Base-by-base conservation (phyloP, 345 rosid genomes). In the Euclidium syriacum region DNA sequence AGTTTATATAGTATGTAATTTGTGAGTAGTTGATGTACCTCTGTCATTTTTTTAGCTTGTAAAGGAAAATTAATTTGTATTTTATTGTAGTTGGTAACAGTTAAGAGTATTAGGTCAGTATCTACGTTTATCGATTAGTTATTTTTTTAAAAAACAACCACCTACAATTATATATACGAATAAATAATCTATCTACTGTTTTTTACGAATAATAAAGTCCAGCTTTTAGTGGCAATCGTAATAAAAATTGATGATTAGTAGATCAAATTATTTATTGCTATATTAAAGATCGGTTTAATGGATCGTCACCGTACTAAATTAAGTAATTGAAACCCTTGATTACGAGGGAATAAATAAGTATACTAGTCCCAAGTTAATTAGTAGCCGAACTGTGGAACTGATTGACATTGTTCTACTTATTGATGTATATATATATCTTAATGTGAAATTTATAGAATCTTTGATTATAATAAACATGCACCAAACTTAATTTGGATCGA, bases 71-170 rank as follows among this genome's bases (percentile, higher is more conserved):
- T 54, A n/a, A 54, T 54, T 38, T 7, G 68, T 62, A 70, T 54
- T 36, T 19, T 38, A 55, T 47, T 54, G 58, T 54, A 47, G 74
- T 70, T 62, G 74, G 68, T 70, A 62, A 62, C 41, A 70, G 63
- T 62, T 54, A 55, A 49, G 64, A 56, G 74, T 55, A 48, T 70
- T 70, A 47, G 52, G 70, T 70, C 70, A 30, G 59, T 55, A 55
- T 63, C 53, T 62, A 48, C 42, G 23, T 39, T 70, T 30, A 47
- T n/a, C n/a, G n/a, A 54, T 62, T 33, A 25, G 46, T 55, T 39
- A 17, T 18, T 22, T 40, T 23, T 54, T 29, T 43, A 33, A 12
- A 25, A 68, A 50, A 51, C 17, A 58, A 17, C 52, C 47, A 68
- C 60, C 53, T 59, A 59, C 25, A 38, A n/a, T 14, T 18, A 18